These are phyloP conservation scores for Dryas integrifolia DNA, from an alignment of 331 rosid species.

Conservation along the genomic window DNA sequence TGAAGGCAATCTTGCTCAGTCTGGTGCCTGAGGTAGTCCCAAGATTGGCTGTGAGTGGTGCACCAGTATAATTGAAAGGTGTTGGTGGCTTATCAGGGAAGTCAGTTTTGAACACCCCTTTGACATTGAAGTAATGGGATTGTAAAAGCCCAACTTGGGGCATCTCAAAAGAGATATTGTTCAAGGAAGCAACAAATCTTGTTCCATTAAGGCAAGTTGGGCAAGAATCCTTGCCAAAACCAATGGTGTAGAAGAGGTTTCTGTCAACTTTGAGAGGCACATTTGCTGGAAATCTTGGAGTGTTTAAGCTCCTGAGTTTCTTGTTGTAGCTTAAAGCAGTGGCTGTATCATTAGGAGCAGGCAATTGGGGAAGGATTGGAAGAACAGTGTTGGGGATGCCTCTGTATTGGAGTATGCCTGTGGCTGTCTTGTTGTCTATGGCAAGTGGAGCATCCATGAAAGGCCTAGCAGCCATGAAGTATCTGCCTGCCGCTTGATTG, in stretches of 20 bases:
- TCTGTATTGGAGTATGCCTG: slow-evolving; percentile 65
- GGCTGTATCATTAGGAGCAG: slow-evolving; percentile 52
- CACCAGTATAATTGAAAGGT: slow-evolving; percentile 67
- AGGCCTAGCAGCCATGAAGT: slow-evolving; percentile 58
- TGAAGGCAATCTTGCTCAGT: slow-evolving; percentile 57
- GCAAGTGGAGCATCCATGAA: slow-evolving; percentile 66
- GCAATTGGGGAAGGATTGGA: slow-evolving; percentile 54
- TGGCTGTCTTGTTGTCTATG: slow-evolving; percentile 68
- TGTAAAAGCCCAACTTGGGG: slow-evolving; percentile 67
- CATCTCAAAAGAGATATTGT: slow-evolving; percentile 69
- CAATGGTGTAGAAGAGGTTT: slow-evolving; percentile 59
- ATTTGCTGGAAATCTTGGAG: slow-evolving; percentile 57
- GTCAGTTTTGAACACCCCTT: slow-evolving; percentile 59
- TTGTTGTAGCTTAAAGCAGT: slow-evolving; percentile 53
- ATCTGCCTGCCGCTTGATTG: slow-evolving; percentile 48
- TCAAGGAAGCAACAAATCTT: slow-evolving; percentile 56
- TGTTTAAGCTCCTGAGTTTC: slow-evolving; percentile 55
- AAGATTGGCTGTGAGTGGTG: slow-evolving; percentile 57
- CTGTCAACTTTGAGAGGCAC: slow-evolving; percentile 68
- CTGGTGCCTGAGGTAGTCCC: slow-evolving; percentile 56
- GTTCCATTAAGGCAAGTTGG: slow-evolving; percentile 70
- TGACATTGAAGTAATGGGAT: slow-evolving; percentile 60
- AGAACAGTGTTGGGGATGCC: slow-evolving; percentile 58
- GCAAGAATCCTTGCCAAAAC: slow-evolving; percentile 56
- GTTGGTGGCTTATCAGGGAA: slow-evolving; percentile 56